Conservation (phyloP, 2,329 filamentous ascomycete genomes). For the Cladosporium austrohemisphaericum region DNA sequence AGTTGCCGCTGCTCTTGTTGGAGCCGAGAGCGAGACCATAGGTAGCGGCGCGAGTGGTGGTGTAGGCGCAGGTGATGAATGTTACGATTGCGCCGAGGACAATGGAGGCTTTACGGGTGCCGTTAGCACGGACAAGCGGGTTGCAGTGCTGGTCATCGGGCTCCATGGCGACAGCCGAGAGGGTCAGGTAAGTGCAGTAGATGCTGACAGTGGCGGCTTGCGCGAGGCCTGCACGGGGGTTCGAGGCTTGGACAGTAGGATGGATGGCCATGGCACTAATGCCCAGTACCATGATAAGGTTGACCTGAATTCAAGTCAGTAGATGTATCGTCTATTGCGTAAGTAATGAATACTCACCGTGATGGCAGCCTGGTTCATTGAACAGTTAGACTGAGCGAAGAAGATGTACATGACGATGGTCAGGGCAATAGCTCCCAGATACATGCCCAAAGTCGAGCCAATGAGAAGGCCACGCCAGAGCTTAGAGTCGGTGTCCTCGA, state of each 20-base stretch:
- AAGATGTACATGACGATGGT: constrained; percentile 96
- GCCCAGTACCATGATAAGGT: constrained; percentile 75
- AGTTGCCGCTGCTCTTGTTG: constrained; percentile 51
- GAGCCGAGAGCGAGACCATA: constrained; percentile 75
- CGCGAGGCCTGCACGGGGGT: constrained; percentile 90
- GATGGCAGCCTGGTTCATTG: constrained; percentile 96
- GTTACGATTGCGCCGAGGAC: constrained; percentile 92
- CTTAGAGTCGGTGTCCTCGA: constrained; percentile 81
- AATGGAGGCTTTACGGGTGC: constrained; percentile 83
- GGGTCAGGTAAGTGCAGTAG: constrained; percentile 97
- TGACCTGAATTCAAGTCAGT: constrained; percentile 52
- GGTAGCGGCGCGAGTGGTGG: constrained; percentile 91
- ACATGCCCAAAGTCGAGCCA: constrained; percentile 91
- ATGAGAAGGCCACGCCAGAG: constrained; percentile 84
- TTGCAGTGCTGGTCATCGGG: constrained; percentile 94
- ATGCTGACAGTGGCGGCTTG: constrained; percentile 95
- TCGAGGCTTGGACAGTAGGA: constrained; percentile 83
- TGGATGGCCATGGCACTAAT: constrained; percentile 86
- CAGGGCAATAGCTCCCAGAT: constrained; percentile 84
- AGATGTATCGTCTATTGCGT: not conserved
- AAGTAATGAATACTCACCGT: constrained; percentile 50
- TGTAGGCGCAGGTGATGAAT: constrained; percentile 95
- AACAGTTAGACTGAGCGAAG: constrained; percentile 76
- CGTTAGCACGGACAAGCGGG: constrained; percentile 78
- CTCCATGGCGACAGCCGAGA: constrained; percentile 98